Evolutionary conservation across 163 green algal genomes (phyloP).

Genomic region (Scenedesmus sp.): DNA sequence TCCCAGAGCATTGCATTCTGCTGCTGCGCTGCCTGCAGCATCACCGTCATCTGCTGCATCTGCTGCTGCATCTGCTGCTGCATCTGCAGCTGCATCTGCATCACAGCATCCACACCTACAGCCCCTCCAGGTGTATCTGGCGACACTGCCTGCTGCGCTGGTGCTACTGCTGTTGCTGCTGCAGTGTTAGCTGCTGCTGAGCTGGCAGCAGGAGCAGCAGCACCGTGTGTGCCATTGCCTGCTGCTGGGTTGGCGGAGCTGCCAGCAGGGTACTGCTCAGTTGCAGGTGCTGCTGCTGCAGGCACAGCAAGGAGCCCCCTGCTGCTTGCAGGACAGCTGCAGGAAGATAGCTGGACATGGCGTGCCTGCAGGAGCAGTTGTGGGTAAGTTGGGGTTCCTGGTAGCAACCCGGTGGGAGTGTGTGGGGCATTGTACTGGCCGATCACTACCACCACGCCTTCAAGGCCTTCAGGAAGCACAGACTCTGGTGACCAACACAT

Average conservation of each 20-base stretch:
- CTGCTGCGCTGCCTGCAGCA: constrained; percentile 48
- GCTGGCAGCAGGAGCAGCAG: background rate
- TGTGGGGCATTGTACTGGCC: no score
- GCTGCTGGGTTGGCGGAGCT: background rate
- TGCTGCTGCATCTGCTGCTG: constrained; percentile 46
- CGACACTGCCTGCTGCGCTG: background rate
- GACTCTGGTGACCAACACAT: no score
- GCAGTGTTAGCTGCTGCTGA: background rate
- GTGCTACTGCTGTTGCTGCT: constrained; percentile 32
- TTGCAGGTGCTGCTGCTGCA: background rate
- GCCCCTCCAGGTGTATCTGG: constrained; percentile 9
- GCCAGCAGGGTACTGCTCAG: background rate
- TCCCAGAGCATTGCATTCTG: constrained; percentile 42
- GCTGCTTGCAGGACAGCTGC: background rate
- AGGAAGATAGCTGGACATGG: background rate
- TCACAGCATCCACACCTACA: background rate
- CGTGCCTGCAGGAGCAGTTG: background rate
- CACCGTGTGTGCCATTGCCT: background rate
- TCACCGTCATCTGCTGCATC: constrained; percentile 30
- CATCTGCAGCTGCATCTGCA: constrained; percentile 46
- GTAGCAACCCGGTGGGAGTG: no score
- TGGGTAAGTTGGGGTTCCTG: background rate
- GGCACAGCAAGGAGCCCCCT: background rate
- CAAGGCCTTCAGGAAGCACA: no score
- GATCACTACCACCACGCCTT: no score